phyloP scores from a whole-genome alignment of 1,284 basidiomycete species.

The Trichosporon sp. region DNA sequence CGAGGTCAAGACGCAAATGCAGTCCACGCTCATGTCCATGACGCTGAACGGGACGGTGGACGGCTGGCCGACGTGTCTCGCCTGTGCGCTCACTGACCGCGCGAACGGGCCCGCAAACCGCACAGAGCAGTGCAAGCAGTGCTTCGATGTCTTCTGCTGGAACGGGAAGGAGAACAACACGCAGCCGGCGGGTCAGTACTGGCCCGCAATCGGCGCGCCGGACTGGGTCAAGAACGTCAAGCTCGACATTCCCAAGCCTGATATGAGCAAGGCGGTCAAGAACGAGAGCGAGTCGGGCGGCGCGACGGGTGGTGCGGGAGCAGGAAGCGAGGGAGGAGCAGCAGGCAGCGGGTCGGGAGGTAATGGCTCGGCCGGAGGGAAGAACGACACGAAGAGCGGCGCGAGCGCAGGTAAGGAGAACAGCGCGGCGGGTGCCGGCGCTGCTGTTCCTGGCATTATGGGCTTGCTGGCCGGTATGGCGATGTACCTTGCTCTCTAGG shows the following conservation, averaged over 20 bases:
- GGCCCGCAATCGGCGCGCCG: conserved; percentile 18
- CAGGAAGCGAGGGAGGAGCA: too few relatives aligned
- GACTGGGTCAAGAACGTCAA: conserved; percentile 7
- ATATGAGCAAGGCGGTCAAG: not conserved
- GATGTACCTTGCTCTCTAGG: too few relatives aligned
- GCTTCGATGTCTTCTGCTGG: conserved; percentile 47
- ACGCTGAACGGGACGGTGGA: conserved; percentile 36
- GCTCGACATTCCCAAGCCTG: conserved; percentile 4
- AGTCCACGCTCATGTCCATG: conserved; percentile 28
- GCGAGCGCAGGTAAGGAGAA: too few relatives aligned
- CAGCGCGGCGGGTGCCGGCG: too few relatives aligned
- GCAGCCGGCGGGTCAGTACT: conserved; percentile 24
- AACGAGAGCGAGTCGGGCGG: not conserved
- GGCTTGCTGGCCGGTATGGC: too few relatives aligned
- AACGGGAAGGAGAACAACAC: conserved; percentile 34
- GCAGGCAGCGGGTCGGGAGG: too few relatives aligned
- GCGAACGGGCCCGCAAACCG: conserved; percentile 29
- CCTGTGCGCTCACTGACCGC: conserved; percentile 49
- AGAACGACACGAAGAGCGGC: too few relatives aligned
- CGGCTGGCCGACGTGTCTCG: conserved; percentile 46
- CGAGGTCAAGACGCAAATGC: conserved; percentile 31
- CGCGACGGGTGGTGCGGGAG: too few relatives aligned
- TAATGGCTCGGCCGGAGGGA: too few relatives aligned
- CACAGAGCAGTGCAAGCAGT: conserved; percentile 35
- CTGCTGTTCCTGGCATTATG: too few relatives aligned